phyloP scores from a whole-genome alignment of 2,329 filamentous ascomycete genomes.

The Thyridium curvatum region DNA sequence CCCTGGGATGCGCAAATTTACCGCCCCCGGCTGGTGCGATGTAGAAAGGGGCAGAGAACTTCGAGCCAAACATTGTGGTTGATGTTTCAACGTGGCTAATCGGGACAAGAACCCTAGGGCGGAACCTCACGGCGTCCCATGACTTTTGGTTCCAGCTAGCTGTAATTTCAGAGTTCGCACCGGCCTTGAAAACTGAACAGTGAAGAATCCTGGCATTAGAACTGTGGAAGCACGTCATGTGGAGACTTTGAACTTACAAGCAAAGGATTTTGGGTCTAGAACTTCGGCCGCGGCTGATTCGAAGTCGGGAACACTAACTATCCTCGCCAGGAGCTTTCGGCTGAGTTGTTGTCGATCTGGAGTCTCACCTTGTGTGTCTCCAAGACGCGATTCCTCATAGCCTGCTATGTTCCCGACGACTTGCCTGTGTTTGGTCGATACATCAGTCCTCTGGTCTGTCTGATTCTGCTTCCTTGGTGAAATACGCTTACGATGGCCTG shows the following conservation, averaged over 20 bases:
- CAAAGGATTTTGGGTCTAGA: too few relatives aligned
- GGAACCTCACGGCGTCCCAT: slow-evolving; percentile 6
- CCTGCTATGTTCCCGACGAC: too few relatives aligned
- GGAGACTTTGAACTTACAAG: too few relatives aligned
- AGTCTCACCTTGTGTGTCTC: too few relatives aligned
- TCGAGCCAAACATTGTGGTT: slow-evolving; percentile 5
- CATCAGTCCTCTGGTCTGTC: neutral
- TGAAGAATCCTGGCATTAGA: slow-evolving; percentile 3
- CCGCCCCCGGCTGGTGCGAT: slow-evolving; percentile 10
- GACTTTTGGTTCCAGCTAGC: slow-evolving; percentile 4
- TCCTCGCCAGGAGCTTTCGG: too few relatives aligned
- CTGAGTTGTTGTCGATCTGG: too few relatives aligned
- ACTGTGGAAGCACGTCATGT: slow-evolving; percentile 1
- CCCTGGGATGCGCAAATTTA: slow-evolving; percentile 9
- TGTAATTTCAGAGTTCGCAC: slow-evolving; percentile 3
- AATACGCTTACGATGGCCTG: neutral
- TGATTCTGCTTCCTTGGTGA: neutral
- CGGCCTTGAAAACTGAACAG: slow-evolving; percentile 4
- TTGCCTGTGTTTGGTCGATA: slow-evolving; percentile 3
- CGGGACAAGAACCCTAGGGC: slow-evolving; percentile 7
- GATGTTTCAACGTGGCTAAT: slow-evolving; percentile 1
- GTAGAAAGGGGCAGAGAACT: slow-evolving; percentile 8
- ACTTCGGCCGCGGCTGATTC: too few relatives aligned
- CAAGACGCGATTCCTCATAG: too few relatives aligned
- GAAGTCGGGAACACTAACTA: too few relatives aligned